Evolutionary conservation across 1,284 basidiomycete species (phyloP).

Genomic region (Ganoderma leucocontextum): DNA sequence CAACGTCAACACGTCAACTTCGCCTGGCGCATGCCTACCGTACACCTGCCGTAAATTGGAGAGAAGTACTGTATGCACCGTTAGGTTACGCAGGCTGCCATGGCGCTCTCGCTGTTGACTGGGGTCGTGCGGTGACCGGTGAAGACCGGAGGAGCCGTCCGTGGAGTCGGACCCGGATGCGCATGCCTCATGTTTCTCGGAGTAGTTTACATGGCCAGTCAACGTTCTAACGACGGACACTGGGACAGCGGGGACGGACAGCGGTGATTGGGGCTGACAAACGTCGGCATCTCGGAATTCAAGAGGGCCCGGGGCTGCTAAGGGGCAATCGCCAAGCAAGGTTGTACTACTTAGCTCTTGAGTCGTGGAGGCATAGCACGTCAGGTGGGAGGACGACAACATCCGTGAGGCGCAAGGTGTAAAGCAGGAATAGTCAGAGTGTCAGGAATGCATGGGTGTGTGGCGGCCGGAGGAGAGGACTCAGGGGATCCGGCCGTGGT

Average conservation of each 20-base stretch:
- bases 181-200: neutral
- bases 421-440: neutral
- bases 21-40: neutral
- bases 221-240: neutral
- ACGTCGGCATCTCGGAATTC: neutral
- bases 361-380: neutral
- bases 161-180: too few species aligned
- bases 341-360: neutral
- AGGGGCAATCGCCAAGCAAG: neutral
- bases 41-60: neutral
- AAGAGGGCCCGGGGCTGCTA: neutral
- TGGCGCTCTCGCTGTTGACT: neutral
- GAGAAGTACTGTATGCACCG: neutral
- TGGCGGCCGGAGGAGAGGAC: neutral
- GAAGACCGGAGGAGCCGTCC: too few species aligned
- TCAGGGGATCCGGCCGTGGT: slow-evolving; percentile 19
- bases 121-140: neutral
- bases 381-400: neutral
- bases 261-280: neutral
- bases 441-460: neutral
- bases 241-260: too few species aligned
- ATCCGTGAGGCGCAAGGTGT: neutral
- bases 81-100: neutral
- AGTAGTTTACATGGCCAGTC: neutral
- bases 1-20: too few species aligned